Base-by-base conservation (phyloP, 805 yeast species). In the Ogataea nakhonphanomensis region DNA sequence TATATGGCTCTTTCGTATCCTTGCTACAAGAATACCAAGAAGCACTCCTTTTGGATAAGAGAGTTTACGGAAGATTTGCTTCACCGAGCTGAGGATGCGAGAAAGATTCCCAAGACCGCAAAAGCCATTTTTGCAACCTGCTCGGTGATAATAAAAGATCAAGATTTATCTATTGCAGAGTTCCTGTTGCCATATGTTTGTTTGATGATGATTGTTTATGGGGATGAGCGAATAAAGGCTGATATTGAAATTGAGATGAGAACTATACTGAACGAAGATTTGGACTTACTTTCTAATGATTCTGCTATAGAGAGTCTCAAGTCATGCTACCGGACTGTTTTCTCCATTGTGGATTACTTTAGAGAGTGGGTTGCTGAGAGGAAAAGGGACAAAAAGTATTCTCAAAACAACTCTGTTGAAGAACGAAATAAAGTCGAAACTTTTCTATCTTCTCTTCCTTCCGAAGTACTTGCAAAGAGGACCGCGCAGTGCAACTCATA, bases 401-500 rank as follows among this genome's bases (percentile, higher is more conserved):
- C 53, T 30, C 41, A 30, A 22, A 10, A 41, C 1, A 25, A 28
- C 4, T 33, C 32, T 24, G 38, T 55, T 31, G 66, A 57, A 38
- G 65, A 45, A 46, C 65, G 48, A 27, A 40, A 24, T 40, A 65
- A 49, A 53, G 78, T 78, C 3, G 70, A 70, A 33, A 35, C 41
- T 1, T 76, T 88, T 42, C 58, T 88, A 9, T 64, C 62, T 2
- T 55, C 63, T 2, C 72, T 90, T 8, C 85, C 95, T 0, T 76
- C 81, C 22, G 79, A 77, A 26, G 56, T 84, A 15, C 69, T 93
- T 52, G 96, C 96, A 0, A 69, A 72, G 25, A 70, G 93, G 37
- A 84, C 97, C 0, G 74, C 88, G 1, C 88, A 88, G 48, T 85
- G 95, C 45, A 85, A 79, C 33, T 81, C 95, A 0, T 88, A 79